Conservation (phyloP, 2,329 filamentous ascomycete genomes). For the Zymoseptoria crescenta region DNA sequence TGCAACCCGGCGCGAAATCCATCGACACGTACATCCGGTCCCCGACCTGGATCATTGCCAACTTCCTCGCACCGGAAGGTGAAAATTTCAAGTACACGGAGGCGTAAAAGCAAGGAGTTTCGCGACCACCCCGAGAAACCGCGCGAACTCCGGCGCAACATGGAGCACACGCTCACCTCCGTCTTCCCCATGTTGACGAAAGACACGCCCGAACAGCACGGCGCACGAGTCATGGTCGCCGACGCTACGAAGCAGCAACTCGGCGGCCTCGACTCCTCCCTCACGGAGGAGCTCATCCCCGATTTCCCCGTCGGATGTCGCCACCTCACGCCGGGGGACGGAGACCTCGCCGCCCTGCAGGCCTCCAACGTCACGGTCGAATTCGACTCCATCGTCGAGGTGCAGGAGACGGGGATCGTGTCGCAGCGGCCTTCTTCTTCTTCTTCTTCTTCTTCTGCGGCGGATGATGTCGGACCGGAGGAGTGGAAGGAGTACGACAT, state of each 20-base stretch:
- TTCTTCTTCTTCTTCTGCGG: no score
- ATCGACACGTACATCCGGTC: constrained; percentile 1
- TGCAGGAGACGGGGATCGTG: constrained; percentile 31
- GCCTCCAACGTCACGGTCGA: constrained; percentile 40
- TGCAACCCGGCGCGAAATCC: constrained; percentile 20
- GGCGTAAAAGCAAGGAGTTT: constrained; percentile 24
- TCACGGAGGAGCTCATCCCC: constrained; percentile 44
- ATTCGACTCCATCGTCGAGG: constrained; percentile 31
- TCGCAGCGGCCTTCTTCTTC: no score
- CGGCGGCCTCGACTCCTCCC: constrained; percentile 45
- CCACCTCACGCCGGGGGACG: constrained; percentile 42
- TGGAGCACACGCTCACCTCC: constrained; percentile 38
- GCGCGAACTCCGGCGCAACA: constrained; percentile 36
- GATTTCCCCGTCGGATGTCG: constrained; percentile 41
- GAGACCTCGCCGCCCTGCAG: constrained; percentile 43
- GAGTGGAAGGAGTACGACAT: constrained; percentile 25
- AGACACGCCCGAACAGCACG: constrained; percentile 40
- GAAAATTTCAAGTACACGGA: constrained; percentile 20
- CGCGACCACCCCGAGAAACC: constrained; percentile 33
- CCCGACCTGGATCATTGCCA: constrained; percentile 3
- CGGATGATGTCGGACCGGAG: no score
- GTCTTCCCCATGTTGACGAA: constrained; percentile 38
- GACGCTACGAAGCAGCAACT: constrained; percentile 48
- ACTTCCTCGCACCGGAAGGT: constrained; percentile 3
- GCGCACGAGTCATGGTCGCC: constrained; percentile 41